Evolutionary conservation across 768 basidiomycete species (phyloP), one percentile per base, ranked within the genome.

Genomic region (Xerocomus potaroensis): DNA sequence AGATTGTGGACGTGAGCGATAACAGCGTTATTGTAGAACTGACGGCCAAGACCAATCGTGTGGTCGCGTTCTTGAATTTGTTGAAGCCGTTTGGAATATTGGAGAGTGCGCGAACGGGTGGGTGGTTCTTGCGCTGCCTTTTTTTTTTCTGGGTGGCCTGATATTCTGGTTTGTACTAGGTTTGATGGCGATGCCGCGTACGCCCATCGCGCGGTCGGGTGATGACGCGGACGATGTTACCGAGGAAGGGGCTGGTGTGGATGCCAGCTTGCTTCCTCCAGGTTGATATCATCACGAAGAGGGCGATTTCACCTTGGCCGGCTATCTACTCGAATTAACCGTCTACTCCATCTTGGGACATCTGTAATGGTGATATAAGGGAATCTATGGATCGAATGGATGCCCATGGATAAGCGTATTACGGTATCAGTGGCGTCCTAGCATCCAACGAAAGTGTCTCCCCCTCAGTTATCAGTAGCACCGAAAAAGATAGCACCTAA

Each of bases 181-280:
- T 62, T 71, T 90, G 31, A 99, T 99, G 95, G 94, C 90, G 6
- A 96, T 99, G 89, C 96, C 96, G 4, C 81, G 96, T 50, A 96
- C 96, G 5, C 94, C 95, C 3, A 87, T 98, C 59, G 64, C 78
- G 14, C 71, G 75, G 43, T 66, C 73, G 21, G 59, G 67, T 1
- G 81, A 82, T 5, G 81, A 82, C 6, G 81, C 81, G 12, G 84
- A 81, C 12, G 72, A 75, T 11, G 65, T 63, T 4, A 67, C 70
- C 21, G 79, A 76, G 19, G 81, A 76, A 38, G 66, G 60, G 19
- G 82, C 73, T 36, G 69, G 69, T n/a, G 77, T 99, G 34, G 96
- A 99, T 63, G 85, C 91, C 6, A 92, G 86, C 58, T 73, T 96
- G 33, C 83, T 99, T 4, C 96, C 96, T 48, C 96, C 95, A 16